Evolutionary conservation across 192 early-diverging fungal species (phyloP).

Genomic region (Haplosporangium gracile): DNA sequence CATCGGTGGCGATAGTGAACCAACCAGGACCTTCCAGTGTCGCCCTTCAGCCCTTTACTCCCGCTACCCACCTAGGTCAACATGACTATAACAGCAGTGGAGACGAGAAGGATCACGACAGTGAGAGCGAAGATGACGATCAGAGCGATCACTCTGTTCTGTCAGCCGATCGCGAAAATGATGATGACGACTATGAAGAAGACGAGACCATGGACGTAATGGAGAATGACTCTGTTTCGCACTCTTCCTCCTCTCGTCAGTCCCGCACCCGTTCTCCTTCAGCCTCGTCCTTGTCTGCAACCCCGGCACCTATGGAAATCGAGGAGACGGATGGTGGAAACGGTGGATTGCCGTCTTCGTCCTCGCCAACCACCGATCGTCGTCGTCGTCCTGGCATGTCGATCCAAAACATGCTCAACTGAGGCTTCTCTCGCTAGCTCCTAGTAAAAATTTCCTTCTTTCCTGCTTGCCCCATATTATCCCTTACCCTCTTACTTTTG

Average conservation of each 20-base stretch:
- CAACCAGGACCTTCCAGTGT: neutral
- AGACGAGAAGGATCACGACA: neutral
- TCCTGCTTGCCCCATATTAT: neutral
- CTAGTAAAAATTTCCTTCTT: neutral
- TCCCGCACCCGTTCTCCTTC: neutral
- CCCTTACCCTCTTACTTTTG: neutral
- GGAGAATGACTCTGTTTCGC: neutral
- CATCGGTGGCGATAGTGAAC: neutral
- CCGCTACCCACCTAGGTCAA: neutral
- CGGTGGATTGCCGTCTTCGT: neutral
- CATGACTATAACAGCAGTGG: neutral
- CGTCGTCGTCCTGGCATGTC: slow-evolving; percentile 13
- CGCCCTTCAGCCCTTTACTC: neutral
- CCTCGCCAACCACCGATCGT: neutral
- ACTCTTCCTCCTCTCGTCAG: neutral
- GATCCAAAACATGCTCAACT: slow-evolving; percentile 23
- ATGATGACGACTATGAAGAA: neutral
- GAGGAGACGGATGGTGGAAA: neutral
- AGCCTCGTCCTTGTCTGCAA: neutral
- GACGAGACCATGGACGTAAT: neutral
- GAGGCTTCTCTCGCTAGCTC: neutral
- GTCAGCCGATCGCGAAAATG: neutral
- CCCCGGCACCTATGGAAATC: neutral
- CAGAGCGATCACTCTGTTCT: neutral
- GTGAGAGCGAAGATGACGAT: neutral